Percentiles rank a stretch among this genome's conserved stretches.
phyloP scores from a whole-genome alignment of 768 basidiomycete genomes.

The Mycena metata region DNA sequence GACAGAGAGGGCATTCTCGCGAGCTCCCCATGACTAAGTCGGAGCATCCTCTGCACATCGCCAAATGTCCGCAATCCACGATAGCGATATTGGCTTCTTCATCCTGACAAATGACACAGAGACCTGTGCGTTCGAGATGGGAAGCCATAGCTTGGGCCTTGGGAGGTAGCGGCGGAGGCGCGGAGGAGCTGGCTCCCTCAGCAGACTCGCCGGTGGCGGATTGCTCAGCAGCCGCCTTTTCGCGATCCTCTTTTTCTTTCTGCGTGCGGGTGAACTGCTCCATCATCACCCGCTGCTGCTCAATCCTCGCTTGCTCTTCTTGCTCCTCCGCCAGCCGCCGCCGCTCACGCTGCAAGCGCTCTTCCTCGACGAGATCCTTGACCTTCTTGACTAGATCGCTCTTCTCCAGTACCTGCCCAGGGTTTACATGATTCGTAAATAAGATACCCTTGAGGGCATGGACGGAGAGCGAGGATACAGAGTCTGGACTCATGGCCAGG shows the following conservation, averaged over 20 bases:
- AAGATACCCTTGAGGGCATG: constrained; percentile 82
- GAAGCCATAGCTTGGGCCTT: constrained; percentile 55
- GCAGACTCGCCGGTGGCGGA: constrained; percentile 36
- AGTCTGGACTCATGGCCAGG: constrained; percentile 69
- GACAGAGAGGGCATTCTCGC: constrained; percentile 90
- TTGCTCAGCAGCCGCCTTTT: constrained; percentile 39
- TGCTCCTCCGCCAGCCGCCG: constrained; percentile 59
- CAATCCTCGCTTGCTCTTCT: constrained; percentile 58
- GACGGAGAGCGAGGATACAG: constrained; percentile 74
- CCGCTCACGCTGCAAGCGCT: constrained; percentile 66
- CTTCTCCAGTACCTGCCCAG: constrained; percentile 88
- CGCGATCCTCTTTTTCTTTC: constrained; percentile 51
- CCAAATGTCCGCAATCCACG: constrained; percentile 94
- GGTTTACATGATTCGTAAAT: constrained; percentile 85
- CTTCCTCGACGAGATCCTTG: constrained; percentile 71
- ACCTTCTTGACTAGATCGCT: constrained; percentile 84
- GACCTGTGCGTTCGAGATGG: constrained; percentile 74
- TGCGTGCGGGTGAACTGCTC: constrained; percentile 49
- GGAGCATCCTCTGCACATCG: constrained; percentile 83
- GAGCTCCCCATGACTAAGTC: constrained; percentile 84
- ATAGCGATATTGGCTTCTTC: constrained; percentile 95
- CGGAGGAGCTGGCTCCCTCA: constrained; percentile 41
- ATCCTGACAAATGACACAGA: constrained; percentile 95
- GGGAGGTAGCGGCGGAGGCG: constrained; percentile 51
- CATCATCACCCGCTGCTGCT: constrained; percentile 52